Conservation (phyloP, 441 rosid genomes). For the Populus hybrid region DNA sequence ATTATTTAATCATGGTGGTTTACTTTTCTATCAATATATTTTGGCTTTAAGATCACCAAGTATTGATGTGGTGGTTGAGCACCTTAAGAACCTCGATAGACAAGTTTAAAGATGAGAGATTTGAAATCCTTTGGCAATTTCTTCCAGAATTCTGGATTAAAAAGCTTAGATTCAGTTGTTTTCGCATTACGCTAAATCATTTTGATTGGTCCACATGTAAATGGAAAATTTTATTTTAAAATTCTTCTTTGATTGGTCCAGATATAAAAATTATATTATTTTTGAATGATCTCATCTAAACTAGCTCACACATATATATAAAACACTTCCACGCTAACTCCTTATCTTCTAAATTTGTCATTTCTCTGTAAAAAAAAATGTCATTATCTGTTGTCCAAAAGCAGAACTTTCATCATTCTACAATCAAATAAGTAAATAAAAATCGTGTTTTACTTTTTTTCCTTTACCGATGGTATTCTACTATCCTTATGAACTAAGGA, state of each 20-base stretch:
- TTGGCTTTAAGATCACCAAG: background rate
- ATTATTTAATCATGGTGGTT: background rate
- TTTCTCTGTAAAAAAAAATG: background rate
- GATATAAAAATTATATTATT: too few relatives aligned
- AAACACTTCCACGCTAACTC: background rate
- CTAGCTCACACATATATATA: background rate
- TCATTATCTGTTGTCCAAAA: background rate
- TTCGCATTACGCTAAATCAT: background rate
- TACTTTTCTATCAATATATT: background rate
- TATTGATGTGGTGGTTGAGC: background rate
- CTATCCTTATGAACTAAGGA: background rate
- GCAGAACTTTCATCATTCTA: background rate
- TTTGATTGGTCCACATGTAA: background rate
- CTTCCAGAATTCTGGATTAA: background rate
- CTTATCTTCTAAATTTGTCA: background rate
- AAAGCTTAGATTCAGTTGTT: background rate
- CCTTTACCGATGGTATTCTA: too few relatives aligned
- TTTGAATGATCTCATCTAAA: background rate
- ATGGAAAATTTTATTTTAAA: background rate
- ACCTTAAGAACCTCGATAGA: background rate
- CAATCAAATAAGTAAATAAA: too few relatives aligned
- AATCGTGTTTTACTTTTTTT: too few relatives aligned
- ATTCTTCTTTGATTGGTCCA: background rate
- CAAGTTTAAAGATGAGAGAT: background rate
- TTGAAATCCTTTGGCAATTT: background rate